phyloP scores from a whole-genome alignment of 2,329 filamentous ascomycete species.

The Colletotrichum scovillei region DNA sequence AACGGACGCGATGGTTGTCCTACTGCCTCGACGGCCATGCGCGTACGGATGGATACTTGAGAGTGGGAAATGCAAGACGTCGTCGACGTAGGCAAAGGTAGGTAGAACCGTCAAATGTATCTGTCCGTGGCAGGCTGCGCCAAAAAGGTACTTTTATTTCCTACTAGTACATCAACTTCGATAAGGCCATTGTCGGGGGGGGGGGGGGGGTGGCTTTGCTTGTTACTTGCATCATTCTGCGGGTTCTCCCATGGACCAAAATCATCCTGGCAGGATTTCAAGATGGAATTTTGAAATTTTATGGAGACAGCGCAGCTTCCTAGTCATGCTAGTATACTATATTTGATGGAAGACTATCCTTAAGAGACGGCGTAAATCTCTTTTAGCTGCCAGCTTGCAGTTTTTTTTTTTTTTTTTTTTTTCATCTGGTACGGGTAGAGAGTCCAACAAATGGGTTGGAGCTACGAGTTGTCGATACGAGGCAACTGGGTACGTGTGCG shows the following conservation, averaged over 20 bases:
- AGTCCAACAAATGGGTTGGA: background rate
- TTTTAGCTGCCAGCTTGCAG: background rate
- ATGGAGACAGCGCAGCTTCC: conserved; percentile 9
- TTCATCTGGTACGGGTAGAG: background rate
- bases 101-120: background rate
- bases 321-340: background rate
- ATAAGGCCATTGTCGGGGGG: background rate
- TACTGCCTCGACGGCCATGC: background rate
- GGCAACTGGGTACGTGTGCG: conserved; percentile 3
- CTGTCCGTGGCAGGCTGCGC: background rate
- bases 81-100: background rate
- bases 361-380: background rate
- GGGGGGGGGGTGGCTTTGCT: background rate
- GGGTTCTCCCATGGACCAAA: background rate
- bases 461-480: conserved; percentile 16
- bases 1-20: background rate
- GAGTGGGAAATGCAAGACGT: background rate
- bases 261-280: background rate
- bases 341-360: background rate
- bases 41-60: background rate
- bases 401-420: background rate
- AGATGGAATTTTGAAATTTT: background rate
- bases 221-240: conserved; percentile 9
- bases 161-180: background rate
- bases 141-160: background rate